Conservation (phyloP, 2,329 filamentous ascomycete genomes). For the Ceratocystis lukuohia region DNA sequence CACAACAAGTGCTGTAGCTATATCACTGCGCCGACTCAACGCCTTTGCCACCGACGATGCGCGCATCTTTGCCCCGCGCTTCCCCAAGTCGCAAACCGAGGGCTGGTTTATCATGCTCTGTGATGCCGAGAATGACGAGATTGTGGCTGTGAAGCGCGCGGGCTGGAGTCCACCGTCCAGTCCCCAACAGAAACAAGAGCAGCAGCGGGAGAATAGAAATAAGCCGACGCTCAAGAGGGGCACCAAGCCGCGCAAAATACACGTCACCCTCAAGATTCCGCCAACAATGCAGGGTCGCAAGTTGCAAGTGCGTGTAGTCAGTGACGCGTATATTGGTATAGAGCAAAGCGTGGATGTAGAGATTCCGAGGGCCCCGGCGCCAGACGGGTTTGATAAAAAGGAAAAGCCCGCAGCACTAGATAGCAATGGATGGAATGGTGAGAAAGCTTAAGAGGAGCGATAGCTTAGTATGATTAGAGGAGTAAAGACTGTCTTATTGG, state of each 20-base stretch:
- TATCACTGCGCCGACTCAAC: slow-evolving; percentile 56
- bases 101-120: slow-evolving; percentile 80
- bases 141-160: slow-evolving; percentile 75
- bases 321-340: slow-evolving; percentile 78
- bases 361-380: slow-evolving; percentile 35
- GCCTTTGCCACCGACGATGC: slow-evolving; percentile 49
- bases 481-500: not conserved
- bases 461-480: too few relatives aligned
- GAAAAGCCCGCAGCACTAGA: slow-evolving; percentile 5
- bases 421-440: not conserved
- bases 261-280: slow-evolving; percentile 27
- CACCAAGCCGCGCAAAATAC: slow-evolving; percentile 8
- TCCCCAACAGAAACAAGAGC: slow-evolving; percentile 7
- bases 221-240: slow-evolving; percentile 10
- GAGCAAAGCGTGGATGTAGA: slow-evolving; percentile 39
- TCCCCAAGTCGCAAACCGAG: slow-evolving; percentile 89
- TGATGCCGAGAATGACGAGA: slow-evolving; percentile 53
- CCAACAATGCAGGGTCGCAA: slow-evolving; percentile 37
- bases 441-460: not conserved
- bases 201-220: not conserved
- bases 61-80: slow-evolving; percentile 72
- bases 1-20: slow-evolving; percentile 36
- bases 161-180: slow-evolving; percentile 44
- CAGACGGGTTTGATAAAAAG: slow-evolving; percentile 17
- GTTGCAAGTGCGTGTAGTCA: slow-evolving; percentile 63